phyloP scores from a whole-genome alignment of 2,329 filamentous ascomycete species.

The Apiospora kogelbergensis region DNA sequence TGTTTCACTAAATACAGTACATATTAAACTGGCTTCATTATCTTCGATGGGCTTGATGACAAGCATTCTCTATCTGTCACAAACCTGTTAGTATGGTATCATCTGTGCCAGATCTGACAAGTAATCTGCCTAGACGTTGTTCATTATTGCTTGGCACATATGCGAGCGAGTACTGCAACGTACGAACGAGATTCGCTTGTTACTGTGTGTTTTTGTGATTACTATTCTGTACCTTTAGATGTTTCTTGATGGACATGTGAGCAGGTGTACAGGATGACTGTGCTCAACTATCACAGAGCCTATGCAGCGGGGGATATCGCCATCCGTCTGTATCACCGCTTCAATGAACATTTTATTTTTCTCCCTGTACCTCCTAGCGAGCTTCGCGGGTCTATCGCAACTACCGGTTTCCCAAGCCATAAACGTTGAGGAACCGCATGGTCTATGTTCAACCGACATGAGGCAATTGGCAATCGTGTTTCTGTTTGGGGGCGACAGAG shows the following conservation, averaged over 20 bases:
- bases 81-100: not conserved
- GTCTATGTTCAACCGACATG: not conserved
- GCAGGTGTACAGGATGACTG: not conserved
- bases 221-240: not conserved
- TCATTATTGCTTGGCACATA: not conserved
- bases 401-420: not conserved
- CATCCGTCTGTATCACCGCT: not conserved
- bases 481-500: not conserved
- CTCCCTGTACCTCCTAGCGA: not conserved
- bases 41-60: not conserved
- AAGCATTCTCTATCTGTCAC: not conserved
- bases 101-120: not conserved
- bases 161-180: not conserved
- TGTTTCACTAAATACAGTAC: not conserved
- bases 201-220: not conserved
- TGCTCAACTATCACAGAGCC: not conserved
- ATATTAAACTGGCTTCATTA: not conserved
- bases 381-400: not conserved
- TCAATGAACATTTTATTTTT: not conserved
- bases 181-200: not conserved
- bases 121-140: not conserved
- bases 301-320: not conserved
- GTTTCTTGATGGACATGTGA: not conserved
- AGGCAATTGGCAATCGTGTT: not conserved
- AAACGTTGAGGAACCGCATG: not conserved